These are phyloP conservation scores for Trametes punicea DNA, from an alignment of 768 basidiomycete genomes.

Conservation along the genomic window DNA sequence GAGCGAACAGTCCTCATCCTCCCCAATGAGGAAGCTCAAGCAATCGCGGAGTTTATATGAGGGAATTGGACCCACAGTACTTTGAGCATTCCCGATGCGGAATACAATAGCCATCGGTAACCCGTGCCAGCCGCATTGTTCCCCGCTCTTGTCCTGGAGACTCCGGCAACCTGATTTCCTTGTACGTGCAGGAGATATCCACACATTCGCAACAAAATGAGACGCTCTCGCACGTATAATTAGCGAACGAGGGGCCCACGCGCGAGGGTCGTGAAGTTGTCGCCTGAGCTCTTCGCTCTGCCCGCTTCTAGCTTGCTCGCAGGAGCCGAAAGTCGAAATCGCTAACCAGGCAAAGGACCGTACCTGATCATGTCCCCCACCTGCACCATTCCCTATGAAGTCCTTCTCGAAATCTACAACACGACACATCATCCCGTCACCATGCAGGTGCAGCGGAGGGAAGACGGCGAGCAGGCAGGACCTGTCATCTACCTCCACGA, in stretches of 20 bases:
- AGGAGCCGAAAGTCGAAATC: neutral
- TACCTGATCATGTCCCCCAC: conserved; percentile 35
- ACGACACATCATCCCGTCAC: conserved; percentile 40
- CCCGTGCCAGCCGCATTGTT: conserved; percentile 11
- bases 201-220: neutral
- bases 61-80: neutral
- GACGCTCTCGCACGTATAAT: conserved; percentile 8
- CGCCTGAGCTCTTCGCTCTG: neutral
- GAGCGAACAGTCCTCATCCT: neutral
- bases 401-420: conserved; percentile 49
- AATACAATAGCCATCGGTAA: conserved; percentile 21
- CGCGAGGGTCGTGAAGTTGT: neutral
- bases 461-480: conserved; percentile 28
- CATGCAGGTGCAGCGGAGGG: conserved; percentile 37
- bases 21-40: neutral
- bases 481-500: conserved; percentile 38
- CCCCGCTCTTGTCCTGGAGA: neutral
- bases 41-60: conserved; percentile 4
- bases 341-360: neutral
- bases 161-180: conserved; percentile 3
- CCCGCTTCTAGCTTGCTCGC: neutral
- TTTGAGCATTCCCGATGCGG: conserved; percentile 16
- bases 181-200: neutral
- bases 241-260: neutral
- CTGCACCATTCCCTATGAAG: conserved; percentile 51